phyloP scores from a whole-genome alignment of 2,329 filamentous ascomycete genomes.

The Ophiostoma perfectum region DNA sequence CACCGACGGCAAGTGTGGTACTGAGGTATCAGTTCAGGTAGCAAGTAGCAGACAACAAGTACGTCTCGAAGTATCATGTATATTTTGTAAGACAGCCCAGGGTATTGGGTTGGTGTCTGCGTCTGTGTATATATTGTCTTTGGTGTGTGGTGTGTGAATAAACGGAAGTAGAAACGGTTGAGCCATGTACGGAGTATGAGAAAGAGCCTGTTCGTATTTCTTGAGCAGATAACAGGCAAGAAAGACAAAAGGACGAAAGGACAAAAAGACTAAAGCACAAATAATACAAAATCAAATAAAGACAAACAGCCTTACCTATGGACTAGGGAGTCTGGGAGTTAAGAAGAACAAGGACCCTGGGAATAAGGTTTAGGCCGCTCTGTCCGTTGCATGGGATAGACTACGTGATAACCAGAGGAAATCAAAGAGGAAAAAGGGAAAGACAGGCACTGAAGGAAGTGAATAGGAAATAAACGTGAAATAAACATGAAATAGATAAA shows the following conservation, averaged over 20 bases:
- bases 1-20: conserved; percentile 7
- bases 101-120: background rate
- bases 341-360: background rate
- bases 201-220: no score
- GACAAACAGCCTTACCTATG: conserved; percentile 1
- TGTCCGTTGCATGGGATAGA: background rate
- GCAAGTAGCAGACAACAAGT: background rate
- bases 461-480: background rate
- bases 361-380: conserved; percentile 13
- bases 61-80: background rate
- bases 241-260: background rate
- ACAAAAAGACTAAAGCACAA: background rate
- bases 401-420: background rate
- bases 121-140: no score
- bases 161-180: no score
- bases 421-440: conserved; percentile 8
- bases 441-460: conserved; percentile 8
- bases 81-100: conserved; percentile 4
- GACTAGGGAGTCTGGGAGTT: background rate
- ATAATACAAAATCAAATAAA: background rate
- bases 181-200: no score
- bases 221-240: no score
- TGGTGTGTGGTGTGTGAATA: no score
- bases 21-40: conserved; percentile 9
- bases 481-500: background rate